These are phyloP conservation scores for Rhodosporidiobolus odoratus DNA, from an alignment of 768 basidiomycete genomes.

Conservation along the genomic window DNA sequence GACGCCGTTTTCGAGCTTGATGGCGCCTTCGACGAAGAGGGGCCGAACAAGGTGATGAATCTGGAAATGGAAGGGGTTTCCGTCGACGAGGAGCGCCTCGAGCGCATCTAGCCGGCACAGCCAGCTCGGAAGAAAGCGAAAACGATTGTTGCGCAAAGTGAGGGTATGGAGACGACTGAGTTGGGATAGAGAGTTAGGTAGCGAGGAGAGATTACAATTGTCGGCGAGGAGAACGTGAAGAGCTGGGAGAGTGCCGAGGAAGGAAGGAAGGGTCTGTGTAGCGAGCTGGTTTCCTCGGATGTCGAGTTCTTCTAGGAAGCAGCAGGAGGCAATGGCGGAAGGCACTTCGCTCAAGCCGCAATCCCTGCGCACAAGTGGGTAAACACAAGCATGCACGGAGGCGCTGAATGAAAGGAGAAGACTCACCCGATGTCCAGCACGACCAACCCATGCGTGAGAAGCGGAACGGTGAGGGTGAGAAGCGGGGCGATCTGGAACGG, in stretches of 20 bases:
- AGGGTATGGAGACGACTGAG: conserved; percentile 80
- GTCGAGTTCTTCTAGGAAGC: conserved; percentile 84
- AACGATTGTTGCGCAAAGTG: conserved; percentile 79
- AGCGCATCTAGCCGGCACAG: conserved; percentile 73
- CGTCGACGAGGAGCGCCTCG: conserved; percentile 84
- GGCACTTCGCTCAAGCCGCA: conserved; percentile 55
- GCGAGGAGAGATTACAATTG: conserved; percentile 67
- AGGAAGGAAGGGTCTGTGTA: conserved; percentile 74
- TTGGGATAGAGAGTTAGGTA: conserved; percentile 68
- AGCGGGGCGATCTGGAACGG: conserved; percentile 73
- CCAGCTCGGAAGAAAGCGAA: conserved; percentile 89
- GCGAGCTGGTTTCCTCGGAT: conserved; percentile 78
- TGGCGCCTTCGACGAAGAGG: conserved; percentile 58
- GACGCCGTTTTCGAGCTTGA: not conserved
- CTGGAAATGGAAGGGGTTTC: conserved; percentile 89
- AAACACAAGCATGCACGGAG: not conserved
- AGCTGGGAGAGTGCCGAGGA: conserved; percentile 67
- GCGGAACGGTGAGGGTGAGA: conserved; percentile 63
- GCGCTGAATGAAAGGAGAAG: not conserved
- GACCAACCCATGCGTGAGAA: conserved; percentile 70
- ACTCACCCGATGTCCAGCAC: conserved; percentile 74
- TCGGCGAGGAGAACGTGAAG: conserved; percentile 91
- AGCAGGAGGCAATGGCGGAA: conserved; percentile 71
- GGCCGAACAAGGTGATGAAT: conserved; percentile 87
- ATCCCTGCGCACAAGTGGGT: conserved; percentile 52